Evolutionary conservation across 768 basidiomycete species (phyloP), one percentile per base, ranked within the genome.

Genomic region (Tricholoma sp.): DNA sequence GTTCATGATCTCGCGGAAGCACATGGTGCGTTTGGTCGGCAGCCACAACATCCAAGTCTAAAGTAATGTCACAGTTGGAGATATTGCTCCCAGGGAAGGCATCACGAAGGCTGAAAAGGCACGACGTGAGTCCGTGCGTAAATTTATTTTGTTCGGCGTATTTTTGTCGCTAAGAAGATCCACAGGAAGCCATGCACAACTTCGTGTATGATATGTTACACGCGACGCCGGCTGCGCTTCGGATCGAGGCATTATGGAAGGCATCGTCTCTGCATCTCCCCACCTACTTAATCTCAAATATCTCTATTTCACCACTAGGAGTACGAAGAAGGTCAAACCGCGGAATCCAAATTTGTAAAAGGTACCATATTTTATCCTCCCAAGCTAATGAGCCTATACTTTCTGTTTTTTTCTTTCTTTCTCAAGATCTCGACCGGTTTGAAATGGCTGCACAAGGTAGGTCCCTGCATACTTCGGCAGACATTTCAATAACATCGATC

Each of bases 1-100:
- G 91, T 97, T 12, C 96, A 99, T 65, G 96, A 99, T 71, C 81
- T 99, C 12, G 95, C 95, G 6, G 96, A 99, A 70, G 96, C 96
- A 1, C 89, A 94, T 78, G 88, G 91, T 87, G 50, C 36, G 57
- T 50, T 7, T 31, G 33, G 18, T 17, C 32, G 15, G 20, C 39
- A 42, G 52, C 33, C 32, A 15, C 55, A 18, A 28, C 20, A 6
- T 41, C 32, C 37, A 31, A n/a, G 9, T 33, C 53, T 8, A 47
- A 1, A 5, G 2, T 9, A 36, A n/a, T 4, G 17, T 52, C 32
- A 50, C 65, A 86, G 96, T 98, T 5, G 96, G 96, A 4, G 96
- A 98, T 66, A 98, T 98, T 57, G 80, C 94, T 0, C 96, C 96
- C 0, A 79, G 84, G 18, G 94, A 98, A 67, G 88, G 90, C 0